Evolutionary conservation across 31 red algal species (phyloP), one percentile per base, ranked within the genome.

Genomic region (Bonnemaisonia californica): DNA sequence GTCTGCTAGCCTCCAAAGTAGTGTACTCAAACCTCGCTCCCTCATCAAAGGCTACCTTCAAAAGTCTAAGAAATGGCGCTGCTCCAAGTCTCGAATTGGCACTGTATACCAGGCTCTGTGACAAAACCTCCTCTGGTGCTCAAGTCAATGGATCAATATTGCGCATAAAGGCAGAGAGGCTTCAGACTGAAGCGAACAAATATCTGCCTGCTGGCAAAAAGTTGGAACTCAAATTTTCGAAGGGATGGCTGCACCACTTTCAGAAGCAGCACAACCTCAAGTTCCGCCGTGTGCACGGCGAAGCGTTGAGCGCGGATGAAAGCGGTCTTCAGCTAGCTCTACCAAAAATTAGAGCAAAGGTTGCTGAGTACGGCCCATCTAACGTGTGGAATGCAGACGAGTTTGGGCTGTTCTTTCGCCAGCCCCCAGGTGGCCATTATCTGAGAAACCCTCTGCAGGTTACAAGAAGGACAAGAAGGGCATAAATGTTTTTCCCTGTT

Each of bases 301-400:
- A 75, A 48, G 7, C 40, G n/a, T 0, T 75, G 39, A 75, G 71
- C 32, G 71, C 71, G 11, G 41, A 75, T 28, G 4, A 55, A 11
- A 8, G 0, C 23, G 0, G 19, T 5, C 47, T 75, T 42, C 3
- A 19, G 4, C 0, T 19, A 24, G 8, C 22, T 24, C 22, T 75
- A 32, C 39, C 23, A 11, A 0, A 32, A 54, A 7, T 75, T n/a
- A 9, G 7, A 42, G 22, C 12, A 18, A 47, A 30, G 11, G 33
- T 75, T 47, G 36, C 41, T 3, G 21, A n/a, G 16, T 57, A 56
- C 9, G 11, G 19, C 3, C 5, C 4, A 4, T 23, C n/a, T 11
- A 32, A 75, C 41, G 7, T 75, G 3, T 56, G 71, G 71, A 75
- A 55, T 48, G 39, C 19, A 22, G 71, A 75, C 23, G 71, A 57